Evolutionary conservation across 169 alveolate genomes (phyloP).

Genomic region (Plasmodium inui): DNA sequence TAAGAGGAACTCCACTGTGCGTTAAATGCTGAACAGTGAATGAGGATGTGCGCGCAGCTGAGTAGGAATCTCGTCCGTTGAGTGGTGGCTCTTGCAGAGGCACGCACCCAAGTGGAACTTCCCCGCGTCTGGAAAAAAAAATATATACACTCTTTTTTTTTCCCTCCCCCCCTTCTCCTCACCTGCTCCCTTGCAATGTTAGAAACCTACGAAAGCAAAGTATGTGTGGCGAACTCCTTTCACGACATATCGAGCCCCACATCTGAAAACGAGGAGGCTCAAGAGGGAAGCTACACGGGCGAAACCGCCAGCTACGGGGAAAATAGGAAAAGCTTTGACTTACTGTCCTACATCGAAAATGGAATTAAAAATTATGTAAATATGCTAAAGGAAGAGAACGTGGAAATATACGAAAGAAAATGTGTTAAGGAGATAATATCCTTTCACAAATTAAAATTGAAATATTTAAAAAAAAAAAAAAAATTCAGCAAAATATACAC

Average conservation of each 20-base stretch:
- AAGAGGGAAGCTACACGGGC: background rate
- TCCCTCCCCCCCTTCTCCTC: background rate
- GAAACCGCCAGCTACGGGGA: background rate
- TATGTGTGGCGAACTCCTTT: conserved; percentile 29
- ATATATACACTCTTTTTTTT: background rate
- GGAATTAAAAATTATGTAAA: conserved; percentile 8
- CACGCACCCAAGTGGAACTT: background rate
- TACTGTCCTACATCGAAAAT: conserved; percentile 5
- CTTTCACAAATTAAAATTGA: conserved; percentile 16
- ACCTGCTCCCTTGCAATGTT: background rate
- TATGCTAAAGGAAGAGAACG: conserved; percentile 18
- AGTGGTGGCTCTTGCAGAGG: background rate
- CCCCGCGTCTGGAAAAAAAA: background rate
- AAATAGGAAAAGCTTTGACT: background rate
- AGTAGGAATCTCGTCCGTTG: background rate
- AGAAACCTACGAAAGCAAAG: conserved; percentile 49
- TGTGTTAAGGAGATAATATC: conserved; percentile 34
- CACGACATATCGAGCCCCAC: conserved; percentile 26
- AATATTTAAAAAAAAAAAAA: conserved; percentile 20
- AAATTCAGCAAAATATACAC: background rate
- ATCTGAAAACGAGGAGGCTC: background rate
- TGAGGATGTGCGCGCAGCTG: background rate
- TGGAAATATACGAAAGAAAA: conserved; percentile 45
- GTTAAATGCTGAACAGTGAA: background rate
- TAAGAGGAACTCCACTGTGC: background rate